Base-by-base conservation (phyloP, 495 filamentous ascomycete genomes). In the Penicillium macrosclerotiorum region DNA sequence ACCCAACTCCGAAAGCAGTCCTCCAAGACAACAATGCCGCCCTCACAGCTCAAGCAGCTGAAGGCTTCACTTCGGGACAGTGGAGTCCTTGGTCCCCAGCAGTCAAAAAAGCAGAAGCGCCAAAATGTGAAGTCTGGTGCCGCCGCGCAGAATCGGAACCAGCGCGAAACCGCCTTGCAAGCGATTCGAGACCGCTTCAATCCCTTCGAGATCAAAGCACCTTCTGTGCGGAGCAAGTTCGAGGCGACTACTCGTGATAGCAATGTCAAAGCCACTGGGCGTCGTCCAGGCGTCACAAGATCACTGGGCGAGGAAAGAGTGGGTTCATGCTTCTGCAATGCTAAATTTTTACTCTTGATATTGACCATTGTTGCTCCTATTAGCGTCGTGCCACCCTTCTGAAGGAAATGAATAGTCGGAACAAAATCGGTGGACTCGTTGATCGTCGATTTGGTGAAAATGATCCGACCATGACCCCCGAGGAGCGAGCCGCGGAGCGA, bases 361-460 rank as follows among this genome's bases (percentile, higher is more conserved):
- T 22, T 24, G 5, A 29, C n/a, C 36, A 7, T 45, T 22, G 23
- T 31, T 34, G 25, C 40, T 37, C 4, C 45, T 16, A 31, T 26
- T 43, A 91, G 85, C 79, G 90, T 36, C 78, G 85, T 4, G 74
- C 83, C 67, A 95, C 90, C 2, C 75, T 96, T 5, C 67, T 96
- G 14, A 79, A 85, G 8, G 91, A 97, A 54, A 88, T 97, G 76
- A 84, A 90, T 58, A 75, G 78, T 25, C 80, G 86, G 4, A 88
- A 91, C 62, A 97, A 96, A 69, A 83, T 88, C 18, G 93, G 93
- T 45, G 91, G 93, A 18, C 86, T 99, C 52, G 60, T 93, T 43
- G 93, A 99, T 71, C 82, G 88, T 51, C 86, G 93, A 45, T 95
- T 99, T 65, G 93, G 94, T 65, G 93, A 99, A 68, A 87, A 93